These are phyloP conservation scores for Talaromyces sp. DNA, from an alignment of 2,329 filamentous ascomycete species.

Conservation along the genomic window DNA sequence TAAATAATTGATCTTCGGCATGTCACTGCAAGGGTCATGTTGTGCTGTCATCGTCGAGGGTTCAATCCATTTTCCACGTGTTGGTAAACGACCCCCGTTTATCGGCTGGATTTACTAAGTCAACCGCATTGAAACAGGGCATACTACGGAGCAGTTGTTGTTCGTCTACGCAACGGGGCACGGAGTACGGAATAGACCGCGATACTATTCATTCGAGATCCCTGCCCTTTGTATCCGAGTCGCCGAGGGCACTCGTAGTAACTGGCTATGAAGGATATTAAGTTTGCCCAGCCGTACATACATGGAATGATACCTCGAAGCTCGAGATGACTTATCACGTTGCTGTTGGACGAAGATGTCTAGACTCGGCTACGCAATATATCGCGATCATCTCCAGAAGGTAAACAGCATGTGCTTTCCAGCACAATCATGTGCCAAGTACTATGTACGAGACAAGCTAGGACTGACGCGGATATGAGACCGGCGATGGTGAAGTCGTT, in stretches of 20 bases:
- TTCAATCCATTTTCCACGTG: background rate
- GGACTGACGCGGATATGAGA: background rate
- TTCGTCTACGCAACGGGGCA: background rate
- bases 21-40: constrained; percentile 1
- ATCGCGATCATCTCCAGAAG: background rate
- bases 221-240: background rate
- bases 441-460: constrained; percentile 2
- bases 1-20: background rate
- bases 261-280: too few species aligned
- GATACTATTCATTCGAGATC: background rate
- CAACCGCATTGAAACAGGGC: background rate
- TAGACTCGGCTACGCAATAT: background rate
- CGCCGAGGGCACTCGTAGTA: background rate
- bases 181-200: background rate
- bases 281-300: background rate
- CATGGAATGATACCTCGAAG: background rate
- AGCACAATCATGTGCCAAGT: background rate
- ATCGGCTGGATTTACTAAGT: background rate
- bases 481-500: background rate
- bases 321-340: background rate
- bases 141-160: background rate
- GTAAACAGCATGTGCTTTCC: background rate
- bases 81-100: background rate
- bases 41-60: background rate
- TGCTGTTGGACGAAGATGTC: background rate